Evolutionary conservation across 306 rosid genomes (phyloP).

Genomic region (Citrullus colocynthis): DNA sequence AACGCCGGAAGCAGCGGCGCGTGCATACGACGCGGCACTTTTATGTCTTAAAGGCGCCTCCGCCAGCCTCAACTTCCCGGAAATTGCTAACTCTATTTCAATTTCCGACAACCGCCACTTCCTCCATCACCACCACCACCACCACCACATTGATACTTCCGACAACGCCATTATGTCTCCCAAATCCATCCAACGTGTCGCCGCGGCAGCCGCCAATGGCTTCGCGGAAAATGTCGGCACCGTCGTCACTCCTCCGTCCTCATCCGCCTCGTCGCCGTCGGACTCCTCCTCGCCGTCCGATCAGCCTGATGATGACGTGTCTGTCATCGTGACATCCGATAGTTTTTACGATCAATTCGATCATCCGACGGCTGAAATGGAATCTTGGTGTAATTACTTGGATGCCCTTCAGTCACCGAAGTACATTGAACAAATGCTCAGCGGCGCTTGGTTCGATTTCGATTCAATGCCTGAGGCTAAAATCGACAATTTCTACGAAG

Average conservation of each 20-base stretch:
- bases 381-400: conserved; percentile 41
- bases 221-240: background rate
- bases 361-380: conserved; percentile 33
- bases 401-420: conserved; percentile 40
- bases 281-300: conserved; percentile 40
- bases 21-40: conserved; percentile 99
- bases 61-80: conserved; percentile 75
- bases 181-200: conserved; percentile 70
- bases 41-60: conserved; percentile 80
- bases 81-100: background rate
- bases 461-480: conserved; percentile 23
- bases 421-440: conserved; percentile 46
- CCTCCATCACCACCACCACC: background rate
- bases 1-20: conserved; percentile 90
- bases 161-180: conserved; percentile 46
- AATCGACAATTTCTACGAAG: conserved; percentile 49
- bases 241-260: background rate
- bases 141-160: background rate
- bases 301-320: conserved; percentile 38
- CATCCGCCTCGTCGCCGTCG: conserved; percentile 18
- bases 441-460: conserved; percentile 36
- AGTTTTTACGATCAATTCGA: conserved; percentile 9
- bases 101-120: background rate
- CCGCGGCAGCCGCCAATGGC: conserved; percentile 33
- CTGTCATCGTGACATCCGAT: conserved; percentile 17